These are phyloP conservation scores for Radiomyces spectabilis DNA, from an alignment of 192 early-diverging fungal species.

Conservation along the genomic window DNA sequence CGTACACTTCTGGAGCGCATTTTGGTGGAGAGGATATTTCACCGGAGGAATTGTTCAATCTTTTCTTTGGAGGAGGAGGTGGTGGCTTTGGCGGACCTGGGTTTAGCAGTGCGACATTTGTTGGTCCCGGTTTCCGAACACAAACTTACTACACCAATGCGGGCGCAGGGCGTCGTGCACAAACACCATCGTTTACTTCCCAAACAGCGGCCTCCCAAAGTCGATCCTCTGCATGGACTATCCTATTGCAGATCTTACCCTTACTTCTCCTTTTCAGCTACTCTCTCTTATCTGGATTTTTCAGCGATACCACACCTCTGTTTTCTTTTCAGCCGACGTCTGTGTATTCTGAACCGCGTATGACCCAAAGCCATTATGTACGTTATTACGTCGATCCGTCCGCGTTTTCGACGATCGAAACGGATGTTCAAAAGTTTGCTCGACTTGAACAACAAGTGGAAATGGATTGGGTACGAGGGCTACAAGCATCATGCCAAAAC, in stretches of 20 bases:
- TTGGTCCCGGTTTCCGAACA: constrained; percentile 56
- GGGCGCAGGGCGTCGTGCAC: no score
- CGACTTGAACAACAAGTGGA: constrained; percentile 75
- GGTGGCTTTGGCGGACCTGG: constrained; percentile 35
- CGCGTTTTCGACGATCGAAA: constrained; percentile 26
- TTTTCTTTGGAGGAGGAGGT: constrained; percentile 61
- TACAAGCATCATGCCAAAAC: constrained; percentile 56
- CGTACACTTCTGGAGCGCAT: no score
- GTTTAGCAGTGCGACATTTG: constrained; percentile 38
- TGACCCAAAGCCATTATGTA: constrained; percentile 53
- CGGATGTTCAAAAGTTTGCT: constrained; percentile 39
- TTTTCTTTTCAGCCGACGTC: constrained; percentile 55
- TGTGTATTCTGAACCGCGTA: constrained; percentile 37
- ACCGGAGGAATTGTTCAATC: constrained; percentile 88
- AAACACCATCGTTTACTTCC: constrained; percentile 24
- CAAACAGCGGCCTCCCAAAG: constrained; percentile 35
- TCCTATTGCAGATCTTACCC: constrained; percentile 72
- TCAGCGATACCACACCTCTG: constrained; percentile 37
- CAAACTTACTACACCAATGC: constrained; percentile 22
- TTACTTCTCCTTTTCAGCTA: constrained; percentile 69
- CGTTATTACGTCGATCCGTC: constrained; percentile 71
- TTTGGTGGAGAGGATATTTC: constrained; percentile 66
- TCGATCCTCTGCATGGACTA: constrained; percentile 33
- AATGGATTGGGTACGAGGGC: constrained; percentile 49
- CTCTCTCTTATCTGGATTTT: constrained; percentile 61